phyloP scores from a whole-genome alignment of 1,284 basidiomycete species.

The Spongispora temasekensis region DNA sequence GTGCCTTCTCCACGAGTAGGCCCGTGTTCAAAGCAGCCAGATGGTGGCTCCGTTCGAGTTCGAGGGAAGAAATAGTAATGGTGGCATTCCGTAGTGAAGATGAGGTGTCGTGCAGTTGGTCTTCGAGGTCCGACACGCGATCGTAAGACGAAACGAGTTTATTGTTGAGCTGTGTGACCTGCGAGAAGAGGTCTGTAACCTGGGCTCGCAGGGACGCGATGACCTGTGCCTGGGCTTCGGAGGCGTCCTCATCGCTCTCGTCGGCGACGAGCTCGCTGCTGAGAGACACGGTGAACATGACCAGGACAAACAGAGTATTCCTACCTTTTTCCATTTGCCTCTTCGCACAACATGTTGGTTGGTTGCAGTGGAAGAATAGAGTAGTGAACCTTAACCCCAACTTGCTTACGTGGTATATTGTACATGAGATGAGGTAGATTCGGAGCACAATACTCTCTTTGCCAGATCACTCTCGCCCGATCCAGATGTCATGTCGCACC shows the following conservation, averaged over 20 bases:
- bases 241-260: conserved; percentile 34
- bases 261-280: conserved; percentile 6
- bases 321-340: conserved; percentile 17
- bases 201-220: conserved; percentile 80
- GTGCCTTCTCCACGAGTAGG: conserved; percentile 86
- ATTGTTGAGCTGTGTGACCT: conserved; percentile 87
- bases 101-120: conserved; percentile 75
- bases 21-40: conserved; percentile 84
- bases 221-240: conserved; percentile 72
- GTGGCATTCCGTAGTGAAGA: conserved; percentile 58
- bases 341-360: conserved; percentile 15
- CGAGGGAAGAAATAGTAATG: conserved; percentile 67
- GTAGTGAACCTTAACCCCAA: conserved; percentile 21
- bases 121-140: conserved; percentile 91
- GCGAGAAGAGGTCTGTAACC: conserved; percentile 83
- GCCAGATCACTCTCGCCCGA: conserved; percentile 28
- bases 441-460: too few relatives aligned
- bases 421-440: not conserved
- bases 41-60: conserved; percentile 76
- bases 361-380: conserved; percentile 1
- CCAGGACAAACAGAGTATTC: not conserved
- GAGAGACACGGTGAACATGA: conserved; percentile 8
- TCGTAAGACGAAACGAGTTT: conserved; percentile 94
- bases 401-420: not conserved
- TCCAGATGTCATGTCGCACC: conserved; percentile 75